Conservation (phyloP, 2,329 filamentous ascomycete genomes). For the Ceratocystis albifundus region DNA sequence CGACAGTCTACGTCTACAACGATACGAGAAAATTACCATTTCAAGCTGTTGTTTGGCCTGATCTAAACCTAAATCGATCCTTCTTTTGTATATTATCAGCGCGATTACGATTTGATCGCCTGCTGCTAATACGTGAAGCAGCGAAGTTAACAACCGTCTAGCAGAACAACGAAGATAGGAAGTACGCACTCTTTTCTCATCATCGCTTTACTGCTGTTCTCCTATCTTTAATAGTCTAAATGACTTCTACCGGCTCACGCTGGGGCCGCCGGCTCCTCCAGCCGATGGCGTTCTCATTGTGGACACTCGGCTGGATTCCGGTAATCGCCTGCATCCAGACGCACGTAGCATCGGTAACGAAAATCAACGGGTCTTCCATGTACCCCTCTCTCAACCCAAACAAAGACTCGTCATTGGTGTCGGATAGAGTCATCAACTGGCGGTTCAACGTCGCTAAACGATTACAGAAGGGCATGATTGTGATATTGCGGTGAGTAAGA, state of each 20-base stretch:
- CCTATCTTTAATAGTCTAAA: background rate
- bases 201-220: too few species aligned
- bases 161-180: too few species aligned
- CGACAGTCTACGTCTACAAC: too few species aligned
- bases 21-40: too few species aligned
- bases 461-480: slow-evolving; percentile 60
- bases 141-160: too few species aligned
- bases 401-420: slow-evolving; percentile 42
- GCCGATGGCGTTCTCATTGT: slow-evolving; percentile 16
- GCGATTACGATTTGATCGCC: too few species aligned
- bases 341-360: slow-evolving; percentile 47
- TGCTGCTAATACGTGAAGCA: too few species aligned
- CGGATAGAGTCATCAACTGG: slow-evolving; percentile 47
- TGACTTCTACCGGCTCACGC: slow-evolving; percentile 14
- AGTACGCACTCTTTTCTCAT: too few species aligned
- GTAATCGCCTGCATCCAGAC: slow-evolving; percentile 50
- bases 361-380: slow-evolving; percentile 58
- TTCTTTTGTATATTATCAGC: too few species aligned
- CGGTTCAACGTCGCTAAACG: slow-evolving; percentile 48
- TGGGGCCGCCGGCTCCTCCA: slow-evolving; percentile 18
- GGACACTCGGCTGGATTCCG: slow-evolving; percentile 41
- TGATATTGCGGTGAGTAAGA: slow-evolving; percentile 51
- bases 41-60: too few species aligned
- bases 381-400: slow-evolving; percentile 63
- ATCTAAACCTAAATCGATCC: too few species aligned